Base-by-base conservation (phyloP, 768 basidiomycete species). In the Pulveroboletus sp. region DNA sequence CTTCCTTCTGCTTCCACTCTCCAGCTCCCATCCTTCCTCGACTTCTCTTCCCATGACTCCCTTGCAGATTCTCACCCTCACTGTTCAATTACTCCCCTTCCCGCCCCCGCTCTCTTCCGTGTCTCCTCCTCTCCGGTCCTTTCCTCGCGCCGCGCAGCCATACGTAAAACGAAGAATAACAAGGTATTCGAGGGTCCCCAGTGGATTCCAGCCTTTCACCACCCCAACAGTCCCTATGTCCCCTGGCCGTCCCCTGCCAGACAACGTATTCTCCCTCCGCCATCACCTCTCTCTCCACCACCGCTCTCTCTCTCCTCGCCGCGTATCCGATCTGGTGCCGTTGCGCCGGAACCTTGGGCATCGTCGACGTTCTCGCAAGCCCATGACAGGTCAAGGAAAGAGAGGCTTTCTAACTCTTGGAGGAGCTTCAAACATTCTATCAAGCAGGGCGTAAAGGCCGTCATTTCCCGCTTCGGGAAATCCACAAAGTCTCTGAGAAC, bases 181-280 rank as follows among this genome's bases (percentile, higher is more conserved):
- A 60, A 64, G 42, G 61, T 53, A 12, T 40, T 55, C 40, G 61
- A 61, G 50, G 67, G 67, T 43, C 63, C 64, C 3, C 59, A 63
- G 33, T 67, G 64, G 55, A 63, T 72, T 29, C 69, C 74, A 7
- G 64, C 71, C 21, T 67, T 76, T 27, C 70, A 69, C 35, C 75
- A 80, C 59, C 76, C 78, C 6, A 78, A 79, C 43, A 78, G 75
- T 57, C 78, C 79, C n/a, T 80, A 79, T 44, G 73, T 77, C 6
- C 78, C 78, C 9, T 80, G 76, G 78, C 57, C 69, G 6, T 60
- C 68, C 24, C 63, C 71, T 21, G 63, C 59, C 68, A 80, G 60
- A 66, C 80, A 48, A 48, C 68, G 63, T 53, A 72, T 69, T 55
- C 71, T 70, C 50, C 72, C 55, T 45, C 76, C 75, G 17, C 52